These are phyloP conservation scores for Auricularia sp. DNA, from an alignment of 768 basidiomycete genomes.

Conservation along the genomic window DNA sequence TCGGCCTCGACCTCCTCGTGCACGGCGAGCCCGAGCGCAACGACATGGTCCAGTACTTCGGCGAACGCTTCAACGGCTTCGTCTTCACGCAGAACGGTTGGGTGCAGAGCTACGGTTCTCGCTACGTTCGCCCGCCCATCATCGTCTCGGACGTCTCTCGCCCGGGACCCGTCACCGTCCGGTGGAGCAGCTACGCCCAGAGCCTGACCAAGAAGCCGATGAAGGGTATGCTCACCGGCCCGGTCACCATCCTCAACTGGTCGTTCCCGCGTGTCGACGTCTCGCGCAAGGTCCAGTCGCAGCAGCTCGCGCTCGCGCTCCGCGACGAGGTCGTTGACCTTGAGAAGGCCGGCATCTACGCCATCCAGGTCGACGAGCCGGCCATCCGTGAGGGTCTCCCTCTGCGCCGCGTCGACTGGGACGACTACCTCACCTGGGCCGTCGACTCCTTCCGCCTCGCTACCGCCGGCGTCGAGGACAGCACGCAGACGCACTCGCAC, in stretches of 20 bases:
- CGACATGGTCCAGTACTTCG: slow-evolving; percentile 99
- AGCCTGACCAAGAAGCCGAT: slow-evolving; percentile 86
- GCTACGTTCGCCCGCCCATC: slow-evolving; percentile 97
- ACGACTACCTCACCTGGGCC: slow-evolving; percentile 92
- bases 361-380: slow-evolving; percentile 99
- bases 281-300: slow-evolving; percentile 90
- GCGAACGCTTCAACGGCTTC: slow-evolving; percentile 89
- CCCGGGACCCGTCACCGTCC: slow-evolving; percentile 85
- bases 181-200: slow-evolving; percentile 95
- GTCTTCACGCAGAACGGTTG: slow-evolving; percentile 98
- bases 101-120: slow-evolving; percentile 99
- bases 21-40: slow-evolving; percentile 99
- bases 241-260: slow-evolving; percentile 99
- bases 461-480: slow-evolving; percentile 89
- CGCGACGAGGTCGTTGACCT: slow-evolving; percentile 98
- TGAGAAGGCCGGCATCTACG: slow-evolving; percentile 90
- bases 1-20: slow-evolving; percentile 92
- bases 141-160: slow-evolving; percentile 97
- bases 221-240: slow-evolving; percentile 99
- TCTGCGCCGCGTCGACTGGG: slow-evolving; percentile 93
- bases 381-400: slow-evolving; percentile 99
- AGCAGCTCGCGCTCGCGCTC: slow-evolving; percentile 94
- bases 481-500: slow-evolving; percentile 96
- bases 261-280: slow-evolving; percentile 99
- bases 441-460: slow-evolving; percentile 98